Percentiles rank a stretch among this genome's conserved stretches.
Evolutionary conservation across 1,284 basidiomycete genomes (phyloP).

Genomic region (Naganishia sp.): DNA sequence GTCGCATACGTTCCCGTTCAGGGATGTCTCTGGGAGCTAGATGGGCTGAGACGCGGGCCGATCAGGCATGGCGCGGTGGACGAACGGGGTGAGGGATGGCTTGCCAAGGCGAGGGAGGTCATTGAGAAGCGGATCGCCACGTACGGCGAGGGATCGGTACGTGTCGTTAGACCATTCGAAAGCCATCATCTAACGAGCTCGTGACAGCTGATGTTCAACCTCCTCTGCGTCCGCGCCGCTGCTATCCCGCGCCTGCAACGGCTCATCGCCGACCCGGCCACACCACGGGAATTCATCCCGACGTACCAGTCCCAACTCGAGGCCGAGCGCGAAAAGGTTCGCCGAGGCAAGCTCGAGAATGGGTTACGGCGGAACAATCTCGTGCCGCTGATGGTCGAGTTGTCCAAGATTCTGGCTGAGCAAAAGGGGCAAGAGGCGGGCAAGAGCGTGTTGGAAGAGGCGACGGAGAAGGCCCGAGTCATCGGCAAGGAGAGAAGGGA

Average conservation of each 20-base stretch:
- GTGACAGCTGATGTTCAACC: conserved; percentile 79
- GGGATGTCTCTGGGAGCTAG: conserved; percentile 83
- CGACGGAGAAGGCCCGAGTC: conserved; percentile 63
- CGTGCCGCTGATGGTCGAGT: conserved; percentile 41
- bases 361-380: conserved; percentile 62
- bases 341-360: conserved; percentile 62
- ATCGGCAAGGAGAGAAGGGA: conserved; percentile 58
- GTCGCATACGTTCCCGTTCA: conserved; percentile 82
- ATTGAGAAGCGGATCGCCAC: conserved; percentile 82
- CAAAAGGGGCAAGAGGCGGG: conserved; percentile 40
- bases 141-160: conserved; percentile 77
- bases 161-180: conserved; percentile 39
- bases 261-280: conserved; percentile 58
- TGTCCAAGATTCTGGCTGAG: conserved; percentile 47
- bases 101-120: conserved; percentile 74
- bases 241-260: conserved; percentile 67
- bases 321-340: conserved; percentile 74
- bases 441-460: conserved; percentile 29
- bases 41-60: conserved; percentile 76
- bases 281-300: conserved; percentile 57
- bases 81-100: conserved; percentile 73
- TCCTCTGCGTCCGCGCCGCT: conserved; percentile 79
- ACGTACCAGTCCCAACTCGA: conserved; percentile 64
- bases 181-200: conserved; percentile 8
- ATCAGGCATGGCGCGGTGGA: conserved; percentile 70